These are phyloP conservation scores for Salmacisia buchloeana DNA, from an alignment of 1,284 basidiomycete species.

Conservation along the genomic window DNA sequence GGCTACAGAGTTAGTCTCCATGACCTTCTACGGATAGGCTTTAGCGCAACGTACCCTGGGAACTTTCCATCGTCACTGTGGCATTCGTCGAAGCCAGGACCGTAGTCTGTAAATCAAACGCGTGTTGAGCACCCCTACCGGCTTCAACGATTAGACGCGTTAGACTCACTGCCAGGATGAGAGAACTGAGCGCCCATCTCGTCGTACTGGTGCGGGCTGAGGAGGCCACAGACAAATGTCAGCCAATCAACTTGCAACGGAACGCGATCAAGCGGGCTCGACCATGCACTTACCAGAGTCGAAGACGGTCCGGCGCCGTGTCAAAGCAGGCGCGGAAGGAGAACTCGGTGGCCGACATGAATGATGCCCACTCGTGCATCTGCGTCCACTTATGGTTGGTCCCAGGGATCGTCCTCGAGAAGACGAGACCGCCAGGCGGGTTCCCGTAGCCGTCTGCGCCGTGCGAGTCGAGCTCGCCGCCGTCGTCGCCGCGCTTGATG, in stretches of 20 bases:
- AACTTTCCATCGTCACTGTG: constrained; percentile 3
- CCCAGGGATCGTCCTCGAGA: constrained; percentile 25
- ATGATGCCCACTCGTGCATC: constrained; percentile 46
- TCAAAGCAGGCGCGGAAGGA: constrained; percentile 46
- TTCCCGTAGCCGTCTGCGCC: constrained; percentile 41
- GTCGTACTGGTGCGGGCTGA: neutral
- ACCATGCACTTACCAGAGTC: too few relatives aligned
- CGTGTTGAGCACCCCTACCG: neutral
- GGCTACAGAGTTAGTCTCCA: neutral
- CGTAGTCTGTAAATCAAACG: constrained; percentile 1
- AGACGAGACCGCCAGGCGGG: constrained; percentile 38
- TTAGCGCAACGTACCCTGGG: constrained; percentile 5
- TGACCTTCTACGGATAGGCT: too few relatives aligned
- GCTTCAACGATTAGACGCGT: neutral
- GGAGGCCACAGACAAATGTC: too few relatives aligned
- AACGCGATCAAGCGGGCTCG: too few relatives aligned
- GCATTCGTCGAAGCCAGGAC: constrained; percentile 12
- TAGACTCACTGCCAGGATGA: neutral
- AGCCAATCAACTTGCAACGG: too few relatives aligned
- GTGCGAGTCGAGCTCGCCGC: constrained; percentile 51
- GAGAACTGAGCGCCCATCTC: neutral
- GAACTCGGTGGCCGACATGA: constrained; percentile 44
- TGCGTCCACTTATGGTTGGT: constrained; percentile 39
- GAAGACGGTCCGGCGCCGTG: constrained; percentile 12
- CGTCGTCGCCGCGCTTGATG: constrained; percentile 42